Evolutionary conservation across 192 early-diverging fungal species (phyloP).

Genomic region (Coemansia umbellata): DNA sequence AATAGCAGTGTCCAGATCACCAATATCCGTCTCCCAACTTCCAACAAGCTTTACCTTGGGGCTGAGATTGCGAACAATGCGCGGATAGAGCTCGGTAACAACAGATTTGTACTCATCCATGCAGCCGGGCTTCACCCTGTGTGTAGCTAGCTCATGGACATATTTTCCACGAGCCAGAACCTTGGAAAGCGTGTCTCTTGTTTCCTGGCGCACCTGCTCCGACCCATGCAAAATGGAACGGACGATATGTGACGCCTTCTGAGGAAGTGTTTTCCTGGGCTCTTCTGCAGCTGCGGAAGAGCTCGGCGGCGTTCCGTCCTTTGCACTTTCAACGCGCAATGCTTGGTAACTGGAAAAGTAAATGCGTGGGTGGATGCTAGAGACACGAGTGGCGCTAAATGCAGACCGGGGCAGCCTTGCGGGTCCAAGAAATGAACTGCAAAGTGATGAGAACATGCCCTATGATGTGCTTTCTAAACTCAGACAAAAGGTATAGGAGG

Average conservation of each 20-base stretch:
- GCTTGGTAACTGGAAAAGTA: too few species aligned
- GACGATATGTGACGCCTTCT: slow-evolving; percentile 57
- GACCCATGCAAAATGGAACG: slow-evolving; percentile 71
- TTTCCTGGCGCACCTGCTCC: slow-evolving; percentile 59
- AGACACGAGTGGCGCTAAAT: too few species aligned
- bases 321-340: slow-evolving; percentile 5
- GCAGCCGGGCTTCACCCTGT: slow-evolving; percentile 80
- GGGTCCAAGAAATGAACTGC: too few species aligned
- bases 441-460: too few species aligned
- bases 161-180: slow-evolving; percentile 81
- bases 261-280: slow-evolving; percentile 43
- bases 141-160: slow-evolving; percentile 82
- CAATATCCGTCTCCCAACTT: slow-evolving; percentile 84
- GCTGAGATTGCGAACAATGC: slow-evolving; percentile 68
- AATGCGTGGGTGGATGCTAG: too few species aligned
- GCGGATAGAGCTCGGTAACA: slow-evolving; percentile 73
- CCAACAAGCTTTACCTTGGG: slow-evolving; percentile 82
- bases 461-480: too few species aligned
- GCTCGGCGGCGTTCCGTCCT: neutral
- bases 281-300: slow-evolving; percentile 15
- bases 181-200: slow-evolving; percentile 67
- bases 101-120: slow-evolving; percentile 81
- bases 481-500: too few species aligned
- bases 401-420: too few species aligned
- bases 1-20: slow-evolving; percentile 74